Evolutionary conservation across 495 filamentous ascomycete species (phyloP).

Genomic region (Aspergillus panamensis): DNA sequence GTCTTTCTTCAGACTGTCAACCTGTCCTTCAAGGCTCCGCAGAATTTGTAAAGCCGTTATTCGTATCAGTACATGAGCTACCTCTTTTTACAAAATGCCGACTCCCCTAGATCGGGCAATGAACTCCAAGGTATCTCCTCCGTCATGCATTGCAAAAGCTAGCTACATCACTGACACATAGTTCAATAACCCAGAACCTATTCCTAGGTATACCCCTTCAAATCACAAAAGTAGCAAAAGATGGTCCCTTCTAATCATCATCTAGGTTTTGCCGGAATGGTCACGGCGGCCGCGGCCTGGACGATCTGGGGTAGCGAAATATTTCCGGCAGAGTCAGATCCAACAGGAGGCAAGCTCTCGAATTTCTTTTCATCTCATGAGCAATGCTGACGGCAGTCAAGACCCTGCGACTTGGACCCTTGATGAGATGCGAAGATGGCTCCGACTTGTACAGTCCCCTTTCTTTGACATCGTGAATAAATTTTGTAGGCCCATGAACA

Average conservation of each 20-base stretch:
- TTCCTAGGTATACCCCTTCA: slow-evolving; percentile 50
- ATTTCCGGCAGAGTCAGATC: slow-evolving; percentile 68
- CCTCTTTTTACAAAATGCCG: slow-evolving; percentile 45
- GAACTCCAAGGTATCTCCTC: slow-evolving; percentile 63
- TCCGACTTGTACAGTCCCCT: slow-evolving; percentile 60
- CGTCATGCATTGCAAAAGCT: not conserved
- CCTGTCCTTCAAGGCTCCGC: not conserved
- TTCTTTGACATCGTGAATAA: slow-evolving; percentile 13
- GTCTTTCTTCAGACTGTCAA: not conserved
- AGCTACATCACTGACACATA: not conserved
- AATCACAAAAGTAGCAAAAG: slow-evolving; percentile 2
- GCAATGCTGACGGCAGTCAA: slow-evolving; percentile 20
- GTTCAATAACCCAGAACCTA: slow-evolving; percentile 41
- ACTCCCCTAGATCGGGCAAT: slow-evolving; percentile 76
- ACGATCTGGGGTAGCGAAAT: slow-evolving; percentile 79
- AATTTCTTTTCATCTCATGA: not conserved
- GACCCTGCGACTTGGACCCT: slow-evolving; percentile 70
- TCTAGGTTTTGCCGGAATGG: slow-evolving; percentile 68
- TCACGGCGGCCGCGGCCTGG: slow-evolving; percentile 80
- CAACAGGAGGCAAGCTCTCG: slow-evolving; percentile 59
- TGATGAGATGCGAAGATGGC: slow-evolving; percentile 70
- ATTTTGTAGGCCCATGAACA: not conserved
- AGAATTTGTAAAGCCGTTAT: not conserved
- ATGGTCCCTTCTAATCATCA: slow-evolving; percentile 14
- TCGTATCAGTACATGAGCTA: not conserved